phyloP scores from a whole-genome alignment of 169 alveolate genomes.

The Prorocentrum cordatum region DNA sequence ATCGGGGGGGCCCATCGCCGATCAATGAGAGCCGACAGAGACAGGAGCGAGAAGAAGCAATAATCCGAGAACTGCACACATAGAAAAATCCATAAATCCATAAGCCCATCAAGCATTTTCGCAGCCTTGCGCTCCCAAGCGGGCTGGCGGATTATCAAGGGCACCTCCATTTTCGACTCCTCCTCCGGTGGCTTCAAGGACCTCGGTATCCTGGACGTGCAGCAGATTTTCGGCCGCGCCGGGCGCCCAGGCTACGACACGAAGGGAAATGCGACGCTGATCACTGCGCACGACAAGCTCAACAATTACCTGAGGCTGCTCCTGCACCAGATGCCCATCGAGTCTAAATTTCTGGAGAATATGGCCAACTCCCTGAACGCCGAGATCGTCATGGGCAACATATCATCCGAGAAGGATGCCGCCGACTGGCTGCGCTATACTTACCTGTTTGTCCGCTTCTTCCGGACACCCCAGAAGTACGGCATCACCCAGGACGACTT shows the following conservation, averaged over 20 bases:
- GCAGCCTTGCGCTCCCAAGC: too few relatives aligned
- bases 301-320: slow-evolving; percentile 20
- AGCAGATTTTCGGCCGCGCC: slow-evolving; percentile 99
- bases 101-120: too few relatives aligned
- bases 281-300: slow-evolving; percentile 57
- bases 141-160: slow-evolving; percentile 97
- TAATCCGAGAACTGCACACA: too few relatives aligned
- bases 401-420: slow-evolving; percentile 87
- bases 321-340: slow-evolving; percentile 86
- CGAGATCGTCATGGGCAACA: slow-evolving; percentile 87
- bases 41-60: too few relatives aligned
- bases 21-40: too few relatives aligned
- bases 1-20: too few relatives aligned
- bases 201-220: slow-evolving; percentile 90
- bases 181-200: slow-evolving; percentile 94
- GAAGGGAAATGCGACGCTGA: neutral
- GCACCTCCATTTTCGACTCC: slow-evolving; percentile 94
- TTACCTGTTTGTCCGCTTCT: slow-evolving; percentile 90
- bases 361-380: slow-evolving; percentile 96
- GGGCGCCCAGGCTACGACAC: slow-evolving; percentile 99
- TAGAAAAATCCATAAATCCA: too few relatives aligned
- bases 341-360: slow-evolving; percentile 85
- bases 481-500: slow-evolving; percentile 66
- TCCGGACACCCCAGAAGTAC: slow-evolving; percentile 27
- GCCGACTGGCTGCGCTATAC: slow-evolving; percentile 93